Evolutionary conservation across 495 filamentous ascomycete genomes (phyloP).

Genomic region (Aspergillus cristatus): DNA sequence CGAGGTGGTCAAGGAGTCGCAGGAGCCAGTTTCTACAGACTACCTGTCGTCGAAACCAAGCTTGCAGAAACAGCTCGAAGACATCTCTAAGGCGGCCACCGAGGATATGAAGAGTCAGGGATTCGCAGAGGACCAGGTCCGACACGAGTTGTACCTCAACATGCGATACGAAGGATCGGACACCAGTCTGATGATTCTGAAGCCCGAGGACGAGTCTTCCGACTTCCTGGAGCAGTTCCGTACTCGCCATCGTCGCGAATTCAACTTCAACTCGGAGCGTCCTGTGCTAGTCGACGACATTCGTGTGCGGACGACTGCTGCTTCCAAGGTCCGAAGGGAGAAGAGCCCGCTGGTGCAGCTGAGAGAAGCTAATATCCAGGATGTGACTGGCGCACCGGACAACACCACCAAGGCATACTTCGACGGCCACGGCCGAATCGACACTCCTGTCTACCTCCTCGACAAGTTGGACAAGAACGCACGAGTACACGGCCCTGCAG

Average conservation of each 20-base stretch:
- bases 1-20: conserved; percentile 43
- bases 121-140: conserved; percentile 30
- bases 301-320: conserved; percentile 39
- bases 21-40: conserved; percentile 36
- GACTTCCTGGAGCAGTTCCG: conserved; percentile 38
- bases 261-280: conserved; percentile 42
- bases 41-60: conserved; percentile 24
- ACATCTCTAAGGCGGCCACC: conserved; percentile 23
- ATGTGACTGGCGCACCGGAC: conserved; percentile 19
- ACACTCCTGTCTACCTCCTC: conserved; percentile 81
- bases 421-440: conserved; percentile 54
- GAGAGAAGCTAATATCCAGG: conserved; percentile 21
- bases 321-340: conserved; percentile 31
- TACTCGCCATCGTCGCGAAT: conserved; percentile 40
- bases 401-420: conserved; percentile 37
- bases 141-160: conserved; percentile 43
- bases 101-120: conserved; percentile 31
- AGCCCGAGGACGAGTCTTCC: conserved; percentile 23
- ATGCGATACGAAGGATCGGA: conserved; percentile 46
- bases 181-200: conserved; percentile 43
- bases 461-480: conserved; percentile 69
- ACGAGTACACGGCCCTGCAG: conserved; percentile 73
- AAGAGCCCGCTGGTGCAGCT: conserved; percentile 33
- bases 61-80: conserved; percentile 25
- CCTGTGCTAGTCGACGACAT: conserved; percentile 45